Percentiles rank a stretch among this genome's conserved stretches.
These are phyloP conservation scores for Xylariaceae sp. DNA, from an alignment of 2,329 filamentous ascomycete species.

Conservation along the genomic window DNA sequence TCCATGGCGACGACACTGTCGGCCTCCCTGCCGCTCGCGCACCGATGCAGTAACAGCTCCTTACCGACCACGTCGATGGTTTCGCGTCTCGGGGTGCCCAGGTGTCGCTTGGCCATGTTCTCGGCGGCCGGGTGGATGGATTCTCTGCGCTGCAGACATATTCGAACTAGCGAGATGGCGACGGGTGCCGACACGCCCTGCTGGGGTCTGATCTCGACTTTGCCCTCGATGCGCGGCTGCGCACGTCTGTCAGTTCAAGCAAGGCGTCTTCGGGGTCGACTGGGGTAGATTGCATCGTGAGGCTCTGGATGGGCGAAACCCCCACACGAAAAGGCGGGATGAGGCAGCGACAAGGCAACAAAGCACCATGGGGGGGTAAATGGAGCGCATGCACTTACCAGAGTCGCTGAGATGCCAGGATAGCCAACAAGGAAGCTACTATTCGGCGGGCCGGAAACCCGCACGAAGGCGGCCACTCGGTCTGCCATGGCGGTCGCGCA, in stretches of 20 bases:
- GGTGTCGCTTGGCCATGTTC: constrained; percentile 83
- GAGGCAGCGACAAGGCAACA: not conserved
- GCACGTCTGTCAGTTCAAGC: constrained; percentile 5
- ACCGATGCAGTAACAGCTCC: constrained; percentile 86
- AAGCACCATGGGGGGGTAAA: constrained; percentile 1
- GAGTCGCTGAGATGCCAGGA: constrained; percentile 91
- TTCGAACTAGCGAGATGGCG: constrained; percentile 83
- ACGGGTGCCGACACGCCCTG: constrained; percentile 83
- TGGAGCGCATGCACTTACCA: constrained; percentile 56
- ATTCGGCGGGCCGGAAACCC: constrained; percentile 95
- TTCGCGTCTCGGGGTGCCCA: constrained; percentile 85
- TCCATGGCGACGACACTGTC: constrained; percentile 95
- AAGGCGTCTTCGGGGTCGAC: not conserved
- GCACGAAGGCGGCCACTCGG: constrained; percentile 71
- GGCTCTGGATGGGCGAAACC: constrained; percentile 1
- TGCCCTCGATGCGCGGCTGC: constrained; percentile 93
- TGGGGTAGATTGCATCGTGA: constrained; percentile 1
- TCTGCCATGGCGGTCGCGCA: constrained; percentile 25
- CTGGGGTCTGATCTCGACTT: constrained; percentile 88
- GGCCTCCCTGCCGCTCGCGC: constrained; percentile 72
- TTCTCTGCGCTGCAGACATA: constrained; percentile 87
- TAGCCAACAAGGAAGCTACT: constrained; percentile 95
- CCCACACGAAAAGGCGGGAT: constrained; percentile 12
- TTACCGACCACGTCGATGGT: constrained; percentile 90
- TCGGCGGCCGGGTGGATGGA: constrained; percentile 95